phyloP scores from a whole-genome alignment of 495 filamentous ascomycete species.

The Penicillium arizonense region DNA sequence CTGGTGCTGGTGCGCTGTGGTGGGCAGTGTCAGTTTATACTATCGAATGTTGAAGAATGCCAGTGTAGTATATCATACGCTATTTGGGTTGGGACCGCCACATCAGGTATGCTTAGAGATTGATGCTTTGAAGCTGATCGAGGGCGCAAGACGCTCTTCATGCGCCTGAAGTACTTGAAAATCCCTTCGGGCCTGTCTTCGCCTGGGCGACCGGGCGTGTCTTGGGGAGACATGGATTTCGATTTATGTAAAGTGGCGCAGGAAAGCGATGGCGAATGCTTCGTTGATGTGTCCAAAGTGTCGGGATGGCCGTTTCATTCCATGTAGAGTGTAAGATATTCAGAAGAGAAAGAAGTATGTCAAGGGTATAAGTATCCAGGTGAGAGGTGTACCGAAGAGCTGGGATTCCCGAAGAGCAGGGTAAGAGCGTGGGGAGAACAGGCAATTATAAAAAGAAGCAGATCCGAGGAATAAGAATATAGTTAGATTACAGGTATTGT shows the following conservation, averaged over 20 bases:
- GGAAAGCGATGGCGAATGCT: constrained; percentile 16
- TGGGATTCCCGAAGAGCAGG: neutral
- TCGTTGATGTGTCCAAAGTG: constrained; percentile 13
- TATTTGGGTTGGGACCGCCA: constrained; percentile 16
- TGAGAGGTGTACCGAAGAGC: neutral
- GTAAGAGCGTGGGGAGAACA: neutral
- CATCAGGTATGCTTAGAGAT: constrained; percentile 21
- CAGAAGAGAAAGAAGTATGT: neutral
- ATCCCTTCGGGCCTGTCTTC: constrained; percentile 61
- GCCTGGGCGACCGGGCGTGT: constrained; percentile 14
- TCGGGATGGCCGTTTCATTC: constrained; percentile 11
- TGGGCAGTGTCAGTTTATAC: constrained; percentile 9
- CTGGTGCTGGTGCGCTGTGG: neutral
- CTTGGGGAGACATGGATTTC: constrained; percentile 30
- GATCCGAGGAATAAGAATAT: too few relatives aligned
- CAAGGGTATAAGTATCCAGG: neutral
- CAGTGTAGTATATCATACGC: constrained; percentile 28
- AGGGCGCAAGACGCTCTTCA: constrained; percentile 62
- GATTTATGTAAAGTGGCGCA: constrained; percentile 10
- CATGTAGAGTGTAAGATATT: constrained; percentile 3
- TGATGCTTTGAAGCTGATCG: constrained; percentile 43
- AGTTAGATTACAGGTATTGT: too few relatives aligned
- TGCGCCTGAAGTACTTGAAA: constrained; percentile 58
- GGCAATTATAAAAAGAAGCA: neutral
- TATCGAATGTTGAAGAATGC: neutral